These are phyloP conservation scores for Globisporangium iwayamae DNA, from an alignment of 352 stramenopile genomes.

Conservation along the genomic window DNA sequence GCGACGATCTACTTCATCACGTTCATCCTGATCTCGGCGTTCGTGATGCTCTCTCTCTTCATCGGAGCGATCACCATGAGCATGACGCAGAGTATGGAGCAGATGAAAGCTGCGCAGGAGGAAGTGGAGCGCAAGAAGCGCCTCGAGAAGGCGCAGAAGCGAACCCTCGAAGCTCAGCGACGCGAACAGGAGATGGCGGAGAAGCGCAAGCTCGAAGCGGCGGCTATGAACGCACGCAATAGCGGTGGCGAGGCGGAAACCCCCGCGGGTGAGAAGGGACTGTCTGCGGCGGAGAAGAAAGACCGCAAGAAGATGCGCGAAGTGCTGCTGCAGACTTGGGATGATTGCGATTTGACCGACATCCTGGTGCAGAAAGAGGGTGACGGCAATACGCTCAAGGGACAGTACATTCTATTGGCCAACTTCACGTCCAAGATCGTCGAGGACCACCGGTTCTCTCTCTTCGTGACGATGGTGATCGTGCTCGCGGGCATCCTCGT, in stretches of 20 bases:
- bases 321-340: conserved; percentile 72
- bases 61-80: conserved; percentile 90
- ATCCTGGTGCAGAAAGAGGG: conserved; percentile 51
- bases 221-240: background rate
- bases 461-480: conserved; percentile 80
- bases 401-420: conserved; percentile 45
- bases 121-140: conserved; percentile 58
- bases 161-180: conserved; percentile 43
- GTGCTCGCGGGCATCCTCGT: conserved; percentile 73
- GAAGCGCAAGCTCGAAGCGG: conserved; percentile 27
- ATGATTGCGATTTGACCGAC: conserved; percentile 68
- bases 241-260: background rate
- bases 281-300: conserved; percentile 47
- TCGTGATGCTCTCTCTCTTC: conserved; percentile 89
- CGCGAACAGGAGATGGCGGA: conserved; percentile 39
- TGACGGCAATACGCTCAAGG: conserved; percentile 43
- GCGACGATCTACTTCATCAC: conserved; percentile 79
- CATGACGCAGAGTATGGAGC: conserved; percentile 88
- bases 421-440: conserved; percentile 42
- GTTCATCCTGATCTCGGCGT: conserved; percentile 86
- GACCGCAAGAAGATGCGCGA: conserved; percentile 74
- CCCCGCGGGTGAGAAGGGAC: conserved; percentile 30
- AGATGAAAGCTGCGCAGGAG: conserved; percentile 78
- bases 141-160: conserved; percentile 53
- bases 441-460: conserved; percentile 50